These are phyloP conservation scores for Bryoglossum gracile DNA, from an alignment of 495 filamentous ascomycete genomes.

Conservation along the genomic window DNA sequence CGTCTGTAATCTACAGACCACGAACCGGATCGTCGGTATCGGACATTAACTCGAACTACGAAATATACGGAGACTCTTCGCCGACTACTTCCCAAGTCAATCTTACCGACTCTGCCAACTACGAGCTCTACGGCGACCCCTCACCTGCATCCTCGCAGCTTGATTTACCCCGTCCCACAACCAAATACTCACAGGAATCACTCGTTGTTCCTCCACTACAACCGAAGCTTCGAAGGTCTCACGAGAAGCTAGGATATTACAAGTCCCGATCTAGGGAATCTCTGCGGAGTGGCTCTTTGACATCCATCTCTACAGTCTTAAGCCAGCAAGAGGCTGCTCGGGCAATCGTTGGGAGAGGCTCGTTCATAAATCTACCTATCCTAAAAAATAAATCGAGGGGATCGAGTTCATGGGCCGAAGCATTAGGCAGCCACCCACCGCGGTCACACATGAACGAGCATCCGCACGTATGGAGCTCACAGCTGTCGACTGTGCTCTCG, in stretches of 20 bases:
- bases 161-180: not conserved
- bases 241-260: conserved; percentile 40
- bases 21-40: conserved; percentile 9
- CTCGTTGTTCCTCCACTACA: conserved; percentile 44
- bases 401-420: conserved; percentile 24
- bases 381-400: conserved; percentile 5
- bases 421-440: conserved; percentile 19
- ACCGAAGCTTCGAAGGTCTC: conserved; percentile 32
- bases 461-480: conserved; percentile 61
- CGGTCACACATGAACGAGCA: conserved; percentile 32
- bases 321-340: conserved; percentile 35
- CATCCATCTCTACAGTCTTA: conserved; percentile 41
- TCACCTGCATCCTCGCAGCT: conserved; percentile 17
- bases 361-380: conserved; percentile 19
- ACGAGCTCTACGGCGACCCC: no score
- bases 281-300: conserved; percentile 40
- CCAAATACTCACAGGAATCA: conserved; percentile 47
- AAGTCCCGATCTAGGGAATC: conserved; percentile 41
- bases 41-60: conserved; percentile 34
- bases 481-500: conserved; percentile 59
- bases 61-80: conserved; percentile 37
- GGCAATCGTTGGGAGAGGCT: conserved; percentile 27
- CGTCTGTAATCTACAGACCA: conserved; percentile 20
- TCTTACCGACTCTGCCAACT: no score
- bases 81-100: conserved; percentile 30